These are phyloP conservation scores for Casuarina cunninghamiana DNA, from an alignment of 306 rosid genomes.

Conservation along the genomic window DNA sequence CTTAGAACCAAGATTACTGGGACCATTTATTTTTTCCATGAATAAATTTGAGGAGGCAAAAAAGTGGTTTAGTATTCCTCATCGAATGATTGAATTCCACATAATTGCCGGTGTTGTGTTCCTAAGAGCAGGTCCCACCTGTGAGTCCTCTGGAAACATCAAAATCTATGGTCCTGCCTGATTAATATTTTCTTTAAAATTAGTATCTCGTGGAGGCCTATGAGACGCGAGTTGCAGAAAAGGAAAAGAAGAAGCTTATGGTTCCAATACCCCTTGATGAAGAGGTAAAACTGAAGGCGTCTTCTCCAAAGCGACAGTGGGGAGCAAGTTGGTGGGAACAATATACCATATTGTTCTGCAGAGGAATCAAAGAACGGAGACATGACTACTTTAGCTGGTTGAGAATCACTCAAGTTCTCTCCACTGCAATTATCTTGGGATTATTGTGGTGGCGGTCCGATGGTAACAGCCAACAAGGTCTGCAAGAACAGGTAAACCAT, in stretches of 20 bases:
- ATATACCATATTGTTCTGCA: conserved; percentile 61
- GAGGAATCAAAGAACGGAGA: conserved; percentile 89
- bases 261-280: conserved; percentile 63
- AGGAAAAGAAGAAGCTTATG: conserved; percentile 70
- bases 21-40: not conserved
- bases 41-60: not conserved
- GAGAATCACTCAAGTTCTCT: conserved; percentile 91
- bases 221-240: conserved; percentile 70
- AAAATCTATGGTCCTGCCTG: not conserved
- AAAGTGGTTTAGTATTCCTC: conserved; percentile 1
- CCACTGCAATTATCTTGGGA: conserved; percentile 93
- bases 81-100: not conserved
- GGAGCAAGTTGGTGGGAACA: conserved; percentile 91
- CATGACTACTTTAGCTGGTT: conserved; percentile 96
- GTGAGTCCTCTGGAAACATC: not conserved
- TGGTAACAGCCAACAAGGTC: conserved; percentile 51
- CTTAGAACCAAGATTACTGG: not conserved
- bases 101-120: not conserved
- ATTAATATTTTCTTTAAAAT: conserved; percentile 8
- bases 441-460: conserved; percentile 98
- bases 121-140: conserved; percentile 6
- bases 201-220: conserved; percentile 93
- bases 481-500: conserved; percentile 80
- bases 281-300: conserved; percentile 55
- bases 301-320: conserved; percentile 61